A percentile compares a stretch with the other conserved stretches of the same genome.
These are phyloP conservation scores for Zygotorulaspora sp. DNA, from an alignment of 805 yeast genomes.

Conservation along the genomic window DNA sequence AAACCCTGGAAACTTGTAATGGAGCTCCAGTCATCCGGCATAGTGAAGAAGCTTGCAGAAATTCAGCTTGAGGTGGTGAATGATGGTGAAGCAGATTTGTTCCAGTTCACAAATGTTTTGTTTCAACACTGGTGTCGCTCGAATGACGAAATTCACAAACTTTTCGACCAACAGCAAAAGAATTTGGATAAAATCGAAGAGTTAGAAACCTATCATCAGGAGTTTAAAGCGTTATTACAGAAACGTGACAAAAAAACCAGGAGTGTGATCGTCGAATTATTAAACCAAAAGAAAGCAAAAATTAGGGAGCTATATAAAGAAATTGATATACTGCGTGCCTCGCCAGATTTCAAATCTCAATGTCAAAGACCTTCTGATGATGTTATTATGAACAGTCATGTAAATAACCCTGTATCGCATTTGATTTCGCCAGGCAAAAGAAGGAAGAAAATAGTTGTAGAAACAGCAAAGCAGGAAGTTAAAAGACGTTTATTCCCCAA, in stretches of 20 bases:
- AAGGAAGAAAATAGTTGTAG: slow-evolving; percentile 3
- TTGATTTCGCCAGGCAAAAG: slow-evolving; percentile 28
- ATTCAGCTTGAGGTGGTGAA: slow-evolving; percentile 14
- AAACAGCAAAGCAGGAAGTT: slow-evolving; percentile 1
- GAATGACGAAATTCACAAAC: slow-evolving; percentile 14
- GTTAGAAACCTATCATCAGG: slow-evolving; percentile 10
- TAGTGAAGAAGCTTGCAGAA: slow-evolving; percentile 25
- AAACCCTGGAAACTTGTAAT: slow-evolving; percentile 20
- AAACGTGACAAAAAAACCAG: slow-evolving; percentile 25
- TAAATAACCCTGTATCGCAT: slow-evolving; percentile 17
- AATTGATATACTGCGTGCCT: slow-evolving; percentile 7
- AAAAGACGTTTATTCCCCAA: background rate
- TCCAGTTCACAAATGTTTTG: slow-evolving; percentile 19
- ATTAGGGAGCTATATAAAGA: slow-evolving; percentile 17
- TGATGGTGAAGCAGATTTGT: slow-evolving; percentile 26
- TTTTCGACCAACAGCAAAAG: background rate
- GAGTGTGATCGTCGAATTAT: slow-evolving; percentile 17
- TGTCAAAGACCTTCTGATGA: slow-evolving; percentile 15
- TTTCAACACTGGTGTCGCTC: slow-evolving; percentile 12
- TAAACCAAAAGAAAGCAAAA: slow-evolving; percentile 29
- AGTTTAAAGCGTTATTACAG: slow-evolving; percentile 15
- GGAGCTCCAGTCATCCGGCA: slow-evolving; percentile 17
- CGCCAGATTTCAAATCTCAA: background rate
- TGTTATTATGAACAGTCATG: slow-evolving; percentile 18
- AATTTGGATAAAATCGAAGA: slow-evolving; percentile 3